Percentiles rank a stretch among this genome's conserved stretches.
phyloP scores from a whole-genome alignment of 2,329 filamentous ascomycete species.

The Aspergillus sp. region DNA sequence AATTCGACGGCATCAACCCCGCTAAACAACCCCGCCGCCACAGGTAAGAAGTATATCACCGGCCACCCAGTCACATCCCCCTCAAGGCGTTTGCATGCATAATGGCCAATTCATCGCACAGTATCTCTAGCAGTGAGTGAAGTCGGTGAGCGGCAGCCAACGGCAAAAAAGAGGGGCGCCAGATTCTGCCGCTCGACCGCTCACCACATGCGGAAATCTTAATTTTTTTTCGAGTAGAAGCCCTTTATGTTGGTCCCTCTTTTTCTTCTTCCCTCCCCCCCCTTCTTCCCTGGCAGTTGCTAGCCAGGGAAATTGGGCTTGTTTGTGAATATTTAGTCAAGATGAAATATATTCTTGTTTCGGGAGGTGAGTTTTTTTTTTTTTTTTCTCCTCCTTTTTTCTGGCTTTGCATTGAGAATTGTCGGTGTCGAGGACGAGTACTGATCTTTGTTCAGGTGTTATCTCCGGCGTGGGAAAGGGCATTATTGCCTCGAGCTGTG shows the following conservation, averaged over 20 bases:
- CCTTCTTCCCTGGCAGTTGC: conserved; percentile 12
- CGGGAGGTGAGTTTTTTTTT: conserved; percentile 55
- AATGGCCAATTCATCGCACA: too few relatives aligned
- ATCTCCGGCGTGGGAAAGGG: conserved; percentile 52
- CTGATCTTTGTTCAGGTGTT: conserved; percentile 29
- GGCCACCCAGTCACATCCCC: too few relatives aligned
- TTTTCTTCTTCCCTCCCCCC: conserved; percentile 13
- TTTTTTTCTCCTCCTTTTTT: conserved; percentile 1
- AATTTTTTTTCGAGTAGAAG: conserved; percentile 6
- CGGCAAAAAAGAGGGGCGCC: not conserved
- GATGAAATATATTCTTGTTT: conserved; percentile 79
- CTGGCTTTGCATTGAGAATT: not conserved
- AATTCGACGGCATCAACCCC: too few relatives aligned
- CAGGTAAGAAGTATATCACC: too few relatives aligned
- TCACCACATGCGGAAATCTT: not conserved
- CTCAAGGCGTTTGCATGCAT: too few relatives aligned
- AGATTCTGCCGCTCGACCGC: not conserved
- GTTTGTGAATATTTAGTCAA: conserved; percentile 24
- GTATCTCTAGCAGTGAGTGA: not conserved
- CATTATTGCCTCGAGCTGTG: conserved; percentile 55
- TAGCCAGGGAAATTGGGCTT: conserved; percentile 10
- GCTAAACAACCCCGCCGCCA: too few relatives aligned
- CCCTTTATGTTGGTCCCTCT: not conserved
- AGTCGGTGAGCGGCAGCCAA: not conserved
- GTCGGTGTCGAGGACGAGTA: not conserved